A percentile compares a stretch with the other conserved stretches of the same genome.
These are phyloP conservation scores for Lactarius trivialis DNA, from an alignment of 768 basidiomycete species.

Conservation along the genomic window DNA sequence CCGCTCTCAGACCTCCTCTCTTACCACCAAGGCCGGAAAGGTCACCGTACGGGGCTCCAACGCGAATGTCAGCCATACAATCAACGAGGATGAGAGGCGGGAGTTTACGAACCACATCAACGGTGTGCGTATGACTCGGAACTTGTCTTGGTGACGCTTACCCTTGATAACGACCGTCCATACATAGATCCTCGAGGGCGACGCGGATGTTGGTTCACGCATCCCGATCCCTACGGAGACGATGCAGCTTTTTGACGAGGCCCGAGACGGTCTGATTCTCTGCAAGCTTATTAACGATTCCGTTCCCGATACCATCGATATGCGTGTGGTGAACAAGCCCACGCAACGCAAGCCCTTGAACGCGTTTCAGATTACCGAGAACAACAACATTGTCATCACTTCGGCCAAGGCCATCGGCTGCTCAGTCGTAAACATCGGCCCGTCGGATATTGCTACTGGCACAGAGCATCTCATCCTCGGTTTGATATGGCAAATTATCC, in stretches of 20 bases:
- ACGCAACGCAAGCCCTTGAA: slow-evolving; percentile 77
- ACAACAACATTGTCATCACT: slow-evolving; percentile 99
- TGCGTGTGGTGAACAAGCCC: slow-evolving; percentile 93
- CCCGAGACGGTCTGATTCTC: slow-evolving; percentile 89
- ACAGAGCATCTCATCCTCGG: slow-evolving; percentile 95
- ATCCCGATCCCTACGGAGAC: slow-evolving; percentile 93
- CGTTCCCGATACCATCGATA: slow-evolving; percentile 98
- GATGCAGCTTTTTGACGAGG: slow-evolving; percentile 98
- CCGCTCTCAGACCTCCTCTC: slow-evolving; percentile 38
- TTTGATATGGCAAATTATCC: slow-evolving; percentile 97
- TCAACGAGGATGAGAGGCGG: slow-evolving; percentile 91
- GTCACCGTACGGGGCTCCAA: slow-evolving; percentile 93
- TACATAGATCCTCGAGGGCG: slow-evolving; percentile 83
- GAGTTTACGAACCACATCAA: slow-evolving; percentile 99
- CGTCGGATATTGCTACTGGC: slow-evolving; percentile 86
- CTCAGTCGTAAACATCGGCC: slow-evolving; percentile 97
- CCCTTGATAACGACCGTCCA: not conserved
- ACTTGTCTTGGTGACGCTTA: not conserved
- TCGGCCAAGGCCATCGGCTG: slow-evolving; percentile 98
- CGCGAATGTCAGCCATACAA: slow-evolving; percentile 92
- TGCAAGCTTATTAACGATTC: slow-evolving; percentile 99
- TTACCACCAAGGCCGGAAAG: slow-evolving; percentile 68
- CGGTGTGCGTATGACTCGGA: slow-evolving; percentile 54
- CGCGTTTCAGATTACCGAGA: slow-evolving; percentile 98
- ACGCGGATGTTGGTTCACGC: slow-evolving; percentile 72